Base-by-base conservation (phyloP, 768 basidiomycete genomes). In the Tricholoma furcatifolium region DNA sequence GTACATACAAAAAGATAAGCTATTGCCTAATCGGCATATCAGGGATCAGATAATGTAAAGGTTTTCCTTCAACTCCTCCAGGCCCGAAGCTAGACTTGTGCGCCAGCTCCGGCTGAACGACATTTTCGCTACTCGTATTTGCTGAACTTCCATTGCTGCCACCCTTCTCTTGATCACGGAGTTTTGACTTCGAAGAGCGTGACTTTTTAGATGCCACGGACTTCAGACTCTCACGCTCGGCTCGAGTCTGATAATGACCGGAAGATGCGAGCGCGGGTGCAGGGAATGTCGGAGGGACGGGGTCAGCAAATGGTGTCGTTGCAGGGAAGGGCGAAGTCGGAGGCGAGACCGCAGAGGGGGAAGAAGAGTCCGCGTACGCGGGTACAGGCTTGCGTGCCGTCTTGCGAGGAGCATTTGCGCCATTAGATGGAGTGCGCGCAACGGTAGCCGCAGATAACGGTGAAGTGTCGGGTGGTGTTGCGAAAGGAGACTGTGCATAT, bases 41-140 rank as follows among this genome's bases (percentile, higher is more conserved):
- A 1, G 62, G 62, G 4, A 64, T 60, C 47, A 64, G 23, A 54
- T 64, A 59, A 23, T 64, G 60, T 15, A 62, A 34, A 15, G 49
- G 60, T 31, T 55, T 62, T 21, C 62, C 62, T 43, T 61, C 60
- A 12, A 62, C 24, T 9, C 62, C 62, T 8, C 58, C 62, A 9
- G 58, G 60, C 24, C 62, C 60, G 35, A 64, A 64, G 43, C 60
- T 62, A 43, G 44, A 62, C 41, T 64, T 64, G 39, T 64, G 62
- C 4, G n/a, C 52, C 27, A 64, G 44, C 8, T 35, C 45, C 36
- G 20, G 46, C 17, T 8, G 32, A 21, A 5, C 36, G 15, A 55
- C 10, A 12, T 52, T 47, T 39, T 59, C 57, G 27, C 47, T 42
- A 23, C 57, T 59, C 11, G 47, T 44, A 3, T 52, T 59, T 20